phyloP scores from a whole-genome alignment of 371 early-diverging fungal species.

The Syncephalastrum contaminatum region DNA sequence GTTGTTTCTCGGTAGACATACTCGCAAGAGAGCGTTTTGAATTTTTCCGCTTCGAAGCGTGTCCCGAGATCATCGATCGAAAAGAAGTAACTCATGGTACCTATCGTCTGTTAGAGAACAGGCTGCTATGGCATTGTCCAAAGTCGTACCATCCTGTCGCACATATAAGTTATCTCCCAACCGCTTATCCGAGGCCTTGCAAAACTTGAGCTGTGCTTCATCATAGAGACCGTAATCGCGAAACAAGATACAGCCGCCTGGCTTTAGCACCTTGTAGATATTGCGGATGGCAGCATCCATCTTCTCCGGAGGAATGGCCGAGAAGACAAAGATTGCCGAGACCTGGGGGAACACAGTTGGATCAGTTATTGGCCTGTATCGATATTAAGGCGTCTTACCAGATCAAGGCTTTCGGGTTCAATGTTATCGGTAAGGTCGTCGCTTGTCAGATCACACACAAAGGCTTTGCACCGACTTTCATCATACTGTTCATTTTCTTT shows the following conservation, averaged over 20 bases:
- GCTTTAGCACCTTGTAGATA: conserved; percentile 64
- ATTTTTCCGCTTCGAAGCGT: conserved; percentile 65
- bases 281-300: conserved; percentile 67
- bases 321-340: conserved; percentile 81
- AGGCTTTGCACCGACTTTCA: conserved; percentile 70
- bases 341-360: conserved; percentile 23
- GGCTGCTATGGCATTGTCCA: conserved; percentile 3
- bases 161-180: conserved; percentile 83
- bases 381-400: conserved; percentile 30
- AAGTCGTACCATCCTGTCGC: conserved; percentile 80
- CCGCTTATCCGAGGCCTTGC: conserved; percentile 62
- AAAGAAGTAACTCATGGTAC: conserved; percentile 70
- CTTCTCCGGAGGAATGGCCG: conserved; percentile 85
- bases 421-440: conserved; percentile 64
- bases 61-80: conserved; percentile 52
- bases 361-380: background rate
- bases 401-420: conserved; percentile 65
- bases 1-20: conserved; percentile 81
- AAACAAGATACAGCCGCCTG: conserved; percentile 79
- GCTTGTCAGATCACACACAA: conserved; percentile 80
- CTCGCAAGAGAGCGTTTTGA: conserved; percentile 64
- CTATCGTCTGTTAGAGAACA: conserved; percentile 20
- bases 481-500: conserved; percentile 64
- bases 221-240: conserved; percentile 91
- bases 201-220: conserved; percentile 88